Percentiles rank a stretch among this genome's conserved stretches.
Conservation (phyloP, 1,139 yeast genomes). For the Yamadazyma aaseri region DNA sequence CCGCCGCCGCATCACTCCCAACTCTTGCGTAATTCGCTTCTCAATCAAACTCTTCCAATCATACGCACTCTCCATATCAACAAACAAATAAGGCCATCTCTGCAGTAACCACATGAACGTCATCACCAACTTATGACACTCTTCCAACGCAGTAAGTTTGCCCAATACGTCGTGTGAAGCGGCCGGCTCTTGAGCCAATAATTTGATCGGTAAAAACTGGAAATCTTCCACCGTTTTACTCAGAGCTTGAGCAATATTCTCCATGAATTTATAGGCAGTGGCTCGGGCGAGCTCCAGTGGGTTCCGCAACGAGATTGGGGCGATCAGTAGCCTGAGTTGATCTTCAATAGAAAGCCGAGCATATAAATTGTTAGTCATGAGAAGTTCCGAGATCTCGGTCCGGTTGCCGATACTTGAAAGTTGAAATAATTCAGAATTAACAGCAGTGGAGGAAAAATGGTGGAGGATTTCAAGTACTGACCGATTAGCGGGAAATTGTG, state of each 20-base stretch:
- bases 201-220: slow-evolving; percentile 32
- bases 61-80: slow-evolving; percentile 72
- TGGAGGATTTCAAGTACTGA: slow-evolving; percentile 44
- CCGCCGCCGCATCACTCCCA: slow-evolving; percentile 37
- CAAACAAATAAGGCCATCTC: slow-evolving; percentile 78
- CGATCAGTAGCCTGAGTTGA: slow-evolving; percentile 56
- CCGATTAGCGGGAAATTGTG: slow-evolving; percentile 51
- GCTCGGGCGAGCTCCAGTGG: slow-evolving; percentile 26
- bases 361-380: slow-evolving; percentile 34
- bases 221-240: slow-evolving; percentile 46
- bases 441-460: slow-evolving; percentile 33
- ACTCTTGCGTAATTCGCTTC: slow-evolving; percentile 61
- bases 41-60: slow-evolving; percentile 68
- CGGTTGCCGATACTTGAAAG: slow-evolving; percentile 48
- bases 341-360: slow-evolving; percentile 42
- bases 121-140: slow-evolving; percentile 64
- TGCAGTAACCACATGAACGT: slow-evolving; percentile 85
- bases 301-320: slow-evolving; percentile 47
- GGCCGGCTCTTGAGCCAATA: slow-evolving; percentile 24
- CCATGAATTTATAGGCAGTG: slow-evolving; percentile 33
- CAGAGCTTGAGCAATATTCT: slow-evolving; percentile 35
- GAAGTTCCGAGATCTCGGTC: slow-evolving; percentile 42
- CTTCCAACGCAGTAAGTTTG: slow-evolving; percentile 56
- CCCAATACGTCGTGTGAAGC: slow-evolving; percentile 22
- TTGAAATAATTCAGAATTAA: slow-evolving; percentile 28